Conservation (phyloP, 2,329 filamentous ascomycete species). For the Colletotrichum godetiae region DNA sequence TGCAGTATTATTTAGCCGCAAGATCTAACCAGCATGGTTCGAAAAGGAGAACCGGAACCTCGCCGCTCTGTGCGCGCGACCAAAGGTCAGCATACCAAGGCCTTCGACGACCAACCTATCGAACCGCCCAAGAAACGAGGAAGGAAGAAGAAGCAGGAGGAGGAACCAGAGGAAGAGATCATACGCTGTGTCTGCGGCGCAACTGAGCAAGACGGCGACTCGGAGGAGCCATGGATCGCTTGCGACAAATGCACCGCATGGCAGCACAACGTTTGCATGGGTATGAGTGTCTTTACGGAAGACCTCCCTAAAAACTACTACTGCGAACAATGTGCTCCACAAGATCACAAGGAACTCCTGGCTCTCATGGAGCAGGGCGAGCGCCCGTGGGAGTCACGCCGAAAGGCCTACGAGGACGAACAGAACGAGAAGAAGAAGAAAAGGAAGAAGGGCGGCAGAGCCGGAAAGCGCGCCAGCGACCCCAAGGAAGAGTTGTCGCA, state of each 20-base stretch:
- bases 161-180: conserved; percentile 72
- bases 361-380: conserved; percentile 83
- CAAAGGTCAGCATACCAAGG: conserved; percentile 94
- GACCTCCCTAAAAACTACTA: conserved; percentile 87
- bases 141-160: conserved; percentile 71
- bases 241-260: conserved; percentile 93
- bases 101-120: conserved; percentile 76
- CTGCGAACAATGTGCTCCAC: conserved; percentile 89
- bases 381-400: conserved; percentile 84
- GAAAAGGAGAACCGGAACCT: conserved; percentile 73
- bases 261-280: conserved; percentile 98
- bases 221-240: conserved; percentile 92
- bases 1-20: background rate
- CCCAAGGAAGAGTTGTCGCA: conserved; percentile 55
- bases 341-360: conserved; percentile 84
- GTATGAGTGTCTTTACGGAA: conserved; percentile 81
- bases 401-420: conserved; percentile 72
- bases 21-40: conserved; percentile 21
- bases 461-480: conserved; percentile 74
- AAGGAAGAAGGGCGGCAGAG: conserved; percentile 67
- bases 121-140: conserved; percentile 66
- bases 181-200: conserved; percentile 96
- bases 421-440: conserved; percentile 67
- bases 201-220: conserved; percentile 85
- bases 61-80: conserved; percentile 95